A percentile compares a stretch with the other conserved stretches of the same genome.
phyloP scores from a whole-genome alignment of 495 filamentous ascomycete species.

The Chlorociboria aeruginascens region DNA sequence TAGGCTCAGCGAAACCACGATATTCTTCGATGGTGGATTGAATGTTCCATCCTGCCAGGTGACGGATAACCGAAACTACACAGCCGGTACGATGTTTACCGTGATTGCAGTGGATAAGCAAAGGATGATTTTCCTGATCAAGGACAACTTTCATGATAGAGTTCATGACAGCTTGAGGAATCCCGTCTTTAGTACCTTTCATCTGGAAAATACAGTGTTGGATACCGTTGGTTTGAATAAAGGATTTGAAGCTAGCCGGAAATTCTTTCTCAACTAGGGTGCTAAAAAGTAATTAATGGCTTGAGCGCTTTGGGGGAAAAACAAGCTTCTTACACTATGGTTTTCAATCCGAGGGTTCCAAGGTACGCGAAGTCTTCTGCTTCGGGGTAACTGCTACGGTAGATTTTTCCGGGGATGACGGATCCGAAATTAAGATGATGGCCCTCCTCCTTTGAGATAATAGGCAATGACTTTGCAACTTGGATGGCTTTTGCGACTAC shows the following conservation, averaged over 20 bases:
- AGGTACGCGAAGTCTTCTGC: slow-evolving; percentile 52
- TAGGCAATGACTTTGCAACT: not conserved
- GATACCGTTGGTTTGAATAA: slow-evolving; percentile 51
- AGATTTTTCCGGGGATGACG: slow-evolving; percentile 49
- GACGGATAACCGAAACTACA: slow-evolving; percentile 60
- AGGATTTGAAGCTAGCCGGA: slow-evolving; percentile 43
- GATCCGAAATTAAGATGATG: slow-evolving; percentile 55
- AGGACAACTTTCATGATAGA: slow-evolving; percentile 52
- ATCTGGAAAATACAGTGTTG: slow-evolving; percentile 57
- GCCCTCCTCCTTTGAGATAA: slow-evolving; percentile 12
- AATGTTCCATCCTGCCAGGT: slow-evolving; percentile 46
- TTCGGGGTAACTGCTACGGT: slow-evolving; percentile 65
- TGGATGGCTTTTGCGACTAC: slow-evolving; percentile 24
- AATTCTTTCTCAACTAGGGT: slow-evolving; percentile 64
- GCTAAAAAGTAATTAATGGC: slow-evolving; percentile 30
- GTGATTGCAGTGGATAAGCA: slow-evolving; percentile 83
- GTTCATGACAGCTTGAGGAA: slow-evolving; percentile 49
- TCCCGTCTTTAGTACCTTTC: slow-evolving; percentile 54
- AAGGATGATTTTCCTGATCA: slow-evolving; percentile 54
- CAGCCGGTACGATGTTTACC: slow-evolving; percentile 86
- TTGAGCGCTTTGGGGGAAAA: not conserved
- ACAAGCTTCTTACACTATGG: slow-evolving; percentile 49
- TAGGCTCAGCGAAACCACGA: slow-evolving; percentile 49
- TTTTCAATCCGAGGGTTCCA: slow-evolving; percentile 51
- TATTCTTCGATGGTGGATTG: slow-evolving; percentile 54